Base-by-base conservation (phyloP, 768 basidiomycete genomes). In the Megacollybia marginata region DNA sequence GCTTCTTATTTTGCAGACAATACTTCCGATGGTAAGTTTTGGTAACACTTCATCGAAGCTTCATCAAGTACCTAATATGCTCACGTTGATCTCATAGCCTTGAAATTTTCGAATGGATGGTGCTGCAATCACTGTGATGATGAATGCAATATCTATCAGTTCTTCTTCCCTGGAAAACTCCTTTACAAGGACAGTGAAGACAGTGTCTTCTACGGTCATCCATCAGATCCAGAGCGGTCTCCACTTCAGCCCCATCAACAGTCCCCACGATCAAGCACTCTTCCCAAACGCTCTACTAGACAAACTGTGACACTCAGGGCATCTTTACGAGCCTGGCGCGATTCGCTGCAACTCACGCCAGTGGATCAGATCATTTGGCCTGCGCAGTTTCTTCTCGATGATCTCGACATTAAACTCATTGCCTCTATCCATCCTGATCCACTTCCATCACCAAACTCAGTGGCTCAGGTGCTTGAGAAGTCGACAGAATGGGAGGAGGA, bases 51-150 rank as follows among this genome's bases (percentile, higher is more conserved):
- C 18, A 8, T 18, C n/a, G n/a, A n/a, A 6, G 10, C 16, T 44
- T 11, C 16, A 19, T 6, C 16, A 40, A 20, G 8, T 18, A 6
- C 6, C 16, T 44, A 5, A 12, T 9, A 18, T 10, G 10, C 16
- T 28, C n/a, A n/a, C n/a, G n/a, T n/a, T 12, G 8, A 18, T 10
- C 16, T 36, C 28, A 12, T 8, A 42, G 16, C 38, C 38, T 3
- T 18, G 33, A 6, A 20, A 45, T 13, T 50, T 31, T 19, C 43
- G 13, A 28, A 19, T 12, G 11, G 3, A 5, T 50, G 36, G 28
- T 50, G 49, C 33, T 44, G 49, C 19, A 46, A 31, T 11, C 10
- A n/a, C n/a, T n/a, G n/a, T n/a, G n/a, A n/a, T n/a, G n/a, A n/a
- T n/a, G n/a, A n/a, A n/a, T n/a, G n/a, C 35, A 16, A 36, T 10